phyloP scores from a whole-genome alignment of 495 filamentous ascomycete species.

The Poronia punctata region DNA sequence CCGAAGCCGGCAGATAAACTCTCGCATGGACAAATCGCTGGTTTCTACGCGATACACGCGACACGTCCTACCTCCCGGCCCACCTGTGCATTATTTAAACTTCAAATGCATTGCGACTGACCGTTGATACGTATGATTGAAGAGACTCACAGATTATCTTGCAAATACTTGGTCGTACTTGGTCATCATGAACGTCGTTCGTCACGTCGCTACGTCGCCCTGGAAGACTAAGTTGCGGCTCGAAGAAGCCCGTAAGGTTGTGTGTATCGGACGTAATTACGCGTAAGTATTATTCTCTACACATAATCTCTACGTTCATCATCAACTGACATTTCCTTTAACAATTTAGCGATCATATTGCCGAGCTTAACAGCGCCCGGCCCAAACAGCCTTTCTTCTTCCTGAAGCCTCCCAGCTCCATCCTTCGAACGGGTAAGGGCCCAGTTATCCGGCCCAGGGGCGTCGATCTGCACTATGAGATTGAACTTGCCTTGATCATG shows the following conservation, averaged over 20 bases:
- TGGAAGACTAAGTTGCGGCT: too few relatives aligned
- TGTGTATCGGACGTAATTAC: constrained; percentile 98
- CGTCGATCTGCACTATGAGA: constrained; percentile 85
- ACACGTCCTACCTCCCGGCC: too few relatives aligned
- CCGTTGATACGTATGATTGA: too few relatives aligned
- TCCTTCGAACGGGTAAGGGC: constrained; percentile 69
- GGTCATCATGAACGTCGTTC: constrained; percentile 31
- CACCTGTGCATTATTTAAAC: too few relatives aligned
- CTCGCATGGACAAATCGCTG: too few relatives aligned
- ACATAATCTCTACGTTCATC: constrained; percentile 3
- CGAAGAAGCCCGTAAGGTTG: constrained; percentile 74
- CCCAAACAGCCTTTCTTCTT: constrained; percentile 98
- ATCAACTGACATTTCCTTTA: neutral
- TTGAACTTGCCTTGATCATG: constrained; percentile 85
- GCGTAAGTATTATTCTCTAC: constrained; percentile 60
- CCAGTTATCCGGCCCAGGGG: constrained; percentile 79
- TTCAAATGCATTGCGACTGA: too few relatives aligned
- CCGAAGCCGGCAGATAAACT: too few relatives aligned
- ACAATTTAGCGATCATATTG: constrained; percentile 72
- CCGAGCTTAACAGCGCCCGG: constrained; percentile 76
- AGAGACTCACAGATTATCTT: neutral
- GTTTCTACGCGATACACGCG: too few relatives aligned
- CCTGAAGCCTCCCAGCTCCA: constrained; percentile 81
- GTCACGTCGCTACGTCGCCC: constrained; percentile 43
- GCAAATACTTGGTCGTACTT: neutral